Conservation (phyloP, 2,329 filamentous ascomycete genomes). For the Ophiostoma sp. region DNA sequence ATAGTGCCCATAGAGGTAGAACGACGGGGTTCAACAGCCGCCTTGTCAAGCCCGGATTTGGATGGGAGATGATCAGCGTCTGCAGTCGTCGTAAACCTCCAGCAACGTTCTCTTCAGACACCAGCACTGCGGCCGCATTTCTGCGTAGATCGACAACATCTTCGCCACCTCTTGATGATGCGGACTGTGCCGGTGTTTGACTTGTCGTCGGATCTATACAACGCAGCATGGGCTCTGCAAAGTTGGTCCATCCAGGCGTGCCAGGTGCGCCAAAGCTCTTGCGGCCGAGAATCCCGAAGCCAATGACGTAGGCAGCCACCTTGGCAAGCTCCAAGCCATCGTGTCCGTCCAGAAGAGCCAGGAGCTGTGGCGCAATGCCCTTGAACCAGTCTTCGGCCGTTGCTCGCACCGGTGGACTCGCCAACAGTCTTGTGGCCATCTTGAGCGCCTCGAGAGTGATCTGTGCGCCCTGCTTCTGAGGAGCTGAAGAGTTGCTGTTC, state of each 20-base stretch:
- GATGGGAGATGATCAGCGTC: constrained; percentile 61
- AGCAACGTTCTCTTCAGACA: constrained; percentile 50
- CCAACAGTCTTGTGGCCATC: constrained; percentile 62
- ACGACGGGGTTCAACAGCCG: constrained; percentile 61
- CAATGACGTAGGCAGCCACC: constrained; percentile 62
- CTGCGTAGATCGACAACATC: constrained; percentile 51
- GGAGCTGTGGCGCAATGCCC: constrained; percentile 61
- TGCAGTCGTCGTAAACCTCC: constrained; percentile 56
- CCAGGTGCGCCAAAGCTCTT: constrained; percentile 65
- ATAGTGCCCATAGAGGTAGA: constrained; percentile 63
- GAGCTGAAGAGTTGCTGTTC: constrained; percentile 34
- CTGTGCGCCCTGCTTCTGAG: constrained; percentile 59
- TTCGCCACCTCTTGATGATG: constrained; percentile 31
- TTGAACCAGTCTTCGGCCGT: constrained; percentile 60
- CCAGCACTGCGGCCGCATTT: constrained; percentile 43
- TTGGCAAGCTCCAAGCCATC: constrained; percentile 59
- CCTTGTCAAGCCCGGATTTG: constrained; percentile 64
- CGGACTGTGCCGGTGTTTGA: constrained; percentile 35
- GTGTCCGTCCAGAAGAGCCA: constrained; percentile 60
- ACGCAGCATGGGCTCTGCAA: constrained; percentile 59
- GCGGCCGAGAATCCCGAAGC: constrained; percentile 66
- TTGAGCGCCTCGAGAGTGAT: constrained; percentile 69
- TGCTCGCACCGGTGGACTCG: constrained; percentile 58
- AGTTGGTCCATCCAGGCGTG: constrained; percentile 61
- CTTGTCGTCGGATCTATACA: constrained; percentile 48